Evolutionary conservation across 2,329 filamentous ascomycete genomes (phyloP).

Genomic region (Calonectria honghensis): DNA sequence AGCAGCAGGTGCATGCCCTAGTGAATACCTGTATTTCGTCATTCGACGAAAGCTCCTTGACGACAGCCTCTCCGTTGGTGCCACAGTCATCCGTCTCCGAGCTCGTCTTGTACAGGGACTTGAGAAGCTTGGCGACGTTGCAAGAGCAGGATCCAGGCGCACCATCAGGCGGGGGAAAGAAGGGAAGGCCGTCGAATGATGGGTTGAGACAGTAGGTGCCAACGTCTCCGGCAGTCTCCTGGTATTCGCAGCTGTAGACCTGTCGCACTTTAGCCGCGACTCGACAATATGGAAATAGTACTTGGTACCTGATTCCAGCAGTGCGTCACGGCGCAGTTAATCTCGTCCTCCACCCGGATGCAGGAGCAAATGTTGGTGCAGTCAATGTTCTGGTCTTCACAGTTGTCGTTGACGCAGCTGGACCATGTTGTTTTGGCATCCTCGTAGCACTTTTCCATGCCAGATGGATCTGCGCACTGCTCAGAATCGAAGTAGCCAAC

Average conservation of each 20-base stretch:
- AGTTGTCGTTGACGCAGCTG: conserved; percentile 9
- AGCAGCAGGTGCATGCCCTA: conserved; percentile 13
- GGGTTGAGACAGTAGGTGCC: conserved; percentile 1
- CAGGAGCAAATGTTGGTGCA: conserved; percentile 8
- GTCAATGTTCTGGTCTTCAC: neutral
- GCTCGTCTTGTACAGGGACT: neutral
- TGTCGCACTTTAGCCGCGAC: neutral
- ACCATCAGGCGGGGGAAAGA: conserved; percentile 4
- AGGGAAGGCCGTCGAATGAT: neutral
- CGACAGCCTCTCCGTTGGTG: neutral
- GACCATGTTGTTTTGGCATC: neutral
- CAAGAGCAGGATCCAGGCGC: conserved; percentile 15
- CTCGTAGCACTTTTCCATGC: conserved; percentile 17
- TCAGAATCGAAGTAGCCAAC: conserved; percentile 13
- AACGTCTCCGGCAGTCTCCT: conserved; percentile 9
- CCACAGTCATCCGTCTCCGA: conserved; percentile 1
- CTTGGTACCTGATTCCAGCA: conserved; percentile 7
- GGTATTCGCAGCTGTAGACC: conserved; percentile 25
- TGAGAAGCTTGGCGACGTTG: conserved; percentile 9
- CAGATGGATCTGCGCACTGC: conserved; percentile 14
- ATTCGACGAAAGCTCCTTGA: neutral
- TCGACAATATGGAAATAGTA: neutral
- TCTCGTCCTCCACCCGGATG: neutral
- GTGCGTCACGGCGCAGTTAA: conserved; percentile 2
- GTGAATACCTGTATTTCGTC: neutral